Conservation (phyloP, 2,329 filamentous ascomycete species). For the Colletotrichum salicis region DNA sequence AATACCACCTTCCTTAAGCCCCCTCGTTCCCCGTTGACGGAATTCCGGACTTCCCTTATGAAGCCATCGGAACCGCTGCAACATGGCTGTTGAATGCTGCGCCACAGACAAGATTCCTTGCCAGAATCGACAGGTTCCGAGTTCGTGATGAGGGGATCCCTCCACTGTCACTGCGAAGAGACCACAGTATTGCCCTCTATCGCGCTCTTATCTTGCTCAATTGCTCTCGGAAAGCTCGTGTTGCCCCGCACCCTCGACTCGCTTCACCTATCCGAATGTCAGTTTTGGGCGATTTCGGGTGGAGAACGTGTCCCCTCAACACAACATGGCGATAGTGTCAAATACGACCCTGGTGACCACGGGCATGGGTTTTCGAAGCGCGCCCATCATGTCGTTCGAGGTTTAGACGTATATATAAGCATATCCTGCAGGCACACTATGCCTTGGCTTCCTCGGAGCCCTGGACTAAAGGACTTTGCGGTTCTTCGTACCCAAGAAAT, state of each 20-base stretch:
- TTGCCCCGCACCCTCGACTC: slow-evolving; percentile 13
- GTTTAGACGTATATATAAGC: neutral
- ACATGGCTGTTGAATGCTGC: neutral
- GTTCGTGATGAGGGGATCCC: no score
- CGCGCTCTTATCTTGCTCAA: slow-evolving; percentile 31
- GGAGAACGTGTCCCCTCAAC: neutral
- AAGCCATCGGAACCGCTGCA: neutral
- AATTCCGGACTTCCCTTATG: neutral
- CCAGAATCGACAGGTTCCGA: neutral
- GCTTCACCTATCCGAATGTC: neutral
- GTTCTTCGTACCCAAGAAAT: neutral
- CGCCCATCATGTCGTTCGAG: neutral
- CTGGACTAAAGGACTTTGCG: neutral
- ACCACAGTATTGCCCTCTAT: neutral
- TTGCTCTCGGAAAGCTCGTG: slow-evolving; percentile 7
- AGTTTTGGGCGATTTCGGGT: neutral
- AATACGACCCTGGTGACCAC: slow-evolving; percentile 8
- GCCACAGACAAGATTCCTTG: neutral
- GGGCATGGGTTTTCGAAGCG: neutral
- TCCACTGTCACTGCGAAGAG: neutral
- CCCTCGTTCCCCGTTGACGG: neutral
- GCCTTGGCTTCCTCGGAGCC: neutral
- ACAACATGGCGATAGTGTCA: neutral
- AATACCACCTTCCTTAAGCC: slow-evolving; percentile 33
- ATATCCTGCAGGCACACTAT: neutral